Evolutionary conservation across 441 rosid genomes (phyloP).

Genomic region (Breynia disticha): DNA sequence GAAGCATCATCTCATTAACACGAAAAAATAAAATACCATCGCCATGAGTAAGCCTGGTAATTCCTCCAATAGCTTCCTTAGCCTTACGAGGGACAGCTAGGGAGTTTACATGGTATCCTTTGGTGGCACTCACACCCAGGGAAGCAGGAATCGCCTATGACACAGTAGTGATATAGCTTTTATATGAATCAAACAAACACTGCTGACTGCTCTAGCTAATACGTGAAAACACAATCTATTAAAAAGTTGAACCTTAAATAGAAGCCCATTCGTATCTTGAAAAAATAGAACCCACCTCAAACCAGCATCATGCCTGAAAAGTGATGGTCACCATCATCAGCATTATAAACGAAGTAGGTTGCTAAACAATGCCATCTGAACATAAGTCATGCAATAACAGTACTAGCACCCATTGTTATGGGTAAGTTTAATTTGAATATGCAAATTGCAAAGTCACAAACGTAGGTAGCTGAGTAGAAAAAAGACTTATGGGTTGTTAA

Average conservation of each 20-base stretch:
- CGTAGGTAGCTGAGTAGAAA: not conserved
- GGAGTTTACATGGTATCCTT: conserved; percentile 87
- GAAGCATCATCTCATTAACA: not conserved
- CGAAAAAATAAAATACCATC: conserved; percentile 46
- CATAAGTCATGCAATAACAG: not conserved
- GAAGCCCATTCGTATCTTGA: conserved; percentile 98
- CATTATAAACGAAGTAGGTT: not conserved
- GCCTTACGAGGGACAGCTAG: conserved; percentile 98
- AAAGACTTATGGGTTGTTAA: not conserved
- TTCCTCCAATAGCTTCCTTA: conserved; percentile 98
- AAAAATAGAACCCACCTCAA: conserved; percentile 87
- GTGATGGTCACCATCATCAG: conserved; percentile 8
- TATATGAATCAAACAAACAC: too few relatives aligned
- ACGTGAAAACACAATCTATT: not conserved
- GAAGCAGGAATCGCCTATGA: conserved; percentile 90
- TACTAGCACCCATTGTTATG: too few relatives aligned
- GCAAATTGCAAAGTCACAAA: not conserved
- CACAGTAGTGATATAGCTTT: not conserved
- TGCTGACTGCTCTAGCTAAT: not conserved
- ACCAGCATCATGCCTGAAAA: conserved; percentile 65
- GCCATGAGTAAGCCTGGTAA: conserved; percentile 69
- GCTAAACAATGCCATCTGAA: too few relatives aligned
- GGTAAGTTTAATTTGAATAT: not conserved
- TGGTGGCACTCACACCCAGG: conserved; percentile 79
- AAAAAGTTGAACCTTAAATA: conserved; percentile 62